Percentiles rank a stretch among this genome's conserved stretches.
phyloP scores from a whole-genome alignment of 805 yeast genomes.

The Pichia scutulata region DNA sequence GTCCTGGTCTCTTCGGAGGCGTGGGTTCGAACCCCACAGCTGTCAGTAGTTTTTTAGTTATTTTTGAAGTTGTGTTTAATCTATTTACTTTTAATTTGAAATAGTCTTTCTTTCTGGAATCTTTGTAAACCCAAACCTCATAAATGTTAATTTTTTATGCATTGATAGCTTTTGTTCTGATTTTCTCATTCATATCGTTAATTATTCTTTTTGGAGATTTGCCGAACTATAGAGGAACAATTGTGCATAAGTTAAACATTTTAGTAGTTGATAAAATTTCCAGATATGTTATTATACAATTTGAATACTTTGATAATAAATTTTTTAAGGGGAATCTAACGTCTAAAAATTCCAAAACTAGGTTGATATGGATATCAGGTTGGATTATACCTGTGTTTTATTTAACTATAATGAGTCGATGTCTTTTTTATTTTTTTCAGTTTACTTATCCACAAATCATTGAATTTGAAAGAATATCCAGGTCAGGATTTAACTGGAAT shows the following conservation, averaged over 20 bases:
- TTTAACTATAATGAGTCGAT: slow-evolving; percentile 27
- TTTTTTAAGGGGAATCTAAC: slow-evolving; percentile 20
- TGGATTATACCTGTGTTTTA: slow-evolving; percentile 42
- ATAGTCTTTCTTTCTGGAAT: background rate
- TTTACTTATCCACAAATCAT: slow-evolving; percentile 17
- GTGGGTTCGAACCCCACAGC: slow-evolving; percentile 84
- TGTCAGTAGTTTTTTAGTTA: slow-evolving; percentile 39
- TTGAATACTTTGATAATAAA: slow-evolving; percentile 18
- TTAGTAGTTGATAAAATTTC: slow-evolving; percentile 10
- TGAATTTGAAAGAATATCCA: slow-evolving; percentile 1
- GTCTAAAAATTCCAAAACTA: slow-evolving; percentile 8
- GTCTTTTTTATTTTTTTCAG: slow-evolving; percentile 20
- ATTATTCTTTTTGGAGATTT: slow-evolving; percentile 42
- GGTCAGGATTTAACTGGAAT: slow-evolving; percentile 4
- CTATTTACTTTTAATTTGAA: too few relatives aligned
- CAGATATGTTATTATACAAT: background rate
- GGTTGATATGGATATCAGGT: slow-evolving; percentile 19
- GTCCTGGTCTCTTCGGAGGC: slow-evolving; percentile 82
- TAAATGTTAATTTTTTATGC: background rate
- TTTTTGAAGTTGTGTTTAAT: background rate
- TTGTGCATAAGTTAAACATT: slow-evolving; percentile 20
- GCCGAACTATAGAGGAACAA: slow-evolving; percentile 33
- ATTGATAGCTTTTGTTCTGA: slow-evolving; percentile 1
- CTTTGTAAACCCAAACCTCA: background rate
- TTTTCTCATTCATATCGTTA: slow-evolving; percentile 16